Percentiles rank a stretch among this genome's conserved stretches.
These are phyloP conservation scores for Aspergillus aculeatus DNA, from an alignment of 2,329 filamentous ascomycete species.

Conservation along the genomic window DNA sequence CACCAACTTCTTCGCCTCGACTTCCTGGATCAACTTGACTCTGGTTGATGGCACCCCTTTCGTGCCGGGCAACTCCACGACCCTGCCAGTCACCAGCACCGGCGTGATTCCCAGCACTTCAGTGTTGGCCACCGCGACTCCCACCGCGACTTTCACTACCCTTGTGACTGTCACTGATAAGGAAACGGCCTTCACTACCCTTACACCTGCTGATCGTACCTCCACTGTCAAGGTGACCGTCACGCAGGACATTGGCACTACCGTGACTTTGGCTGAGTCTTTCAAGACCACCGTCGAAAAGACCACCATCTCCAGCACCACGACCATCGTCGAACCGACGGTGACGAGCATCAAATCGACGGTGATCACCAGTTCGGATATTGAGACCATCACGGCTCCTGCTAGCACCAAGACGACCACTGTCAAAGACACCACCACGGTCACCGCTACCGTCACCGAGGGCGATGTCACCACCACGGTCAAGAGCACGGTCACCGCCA, in stretches of 20 bases:
- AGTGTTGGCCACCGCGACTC: neutral
- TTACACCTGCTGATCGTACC: conserved; percentile 12
- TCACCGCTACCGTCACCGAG: conserved; percentile 23
- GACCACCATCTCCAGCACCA: conserved; percentile 25
- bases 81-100: conserved; percentile 3
- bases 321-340: conserved; percentile 23
- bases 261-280: conserved; percentile 5
- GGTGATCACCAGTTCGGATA: conserved; percentile 30
- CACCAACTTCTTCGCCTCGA: conserved; percentile 41
- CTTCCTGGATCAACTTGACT: conserved; percentile 45
- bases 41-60: conserved; percentile 41
- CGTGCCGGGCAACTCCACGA: conserved; percentile 27
- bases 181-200: conserved; percentile 19
- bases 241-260: conserved; percentile 3
- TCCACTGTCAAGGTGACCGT: conserved; percentile 10
- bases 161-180: conserved; percentile 24
- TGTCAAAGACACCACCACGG: conserved; percentile 21
- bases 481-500: conserved; percentile 7
- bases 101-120: neutral
- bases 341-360: conserved; percentile 29
- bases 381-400: conserved; percentile 33
- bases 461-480: conserved; percentile 23
- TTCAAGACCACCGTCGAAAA: conserved; percentile 21
- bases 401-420: conserved; percentile 24
- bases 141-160: conserved; percentile 11